These are phyloP conservation scores for Agaricales sp. DNA, from an alignment of 1,284 basidiomycete species.

Conservation along the genomic window DNA sequence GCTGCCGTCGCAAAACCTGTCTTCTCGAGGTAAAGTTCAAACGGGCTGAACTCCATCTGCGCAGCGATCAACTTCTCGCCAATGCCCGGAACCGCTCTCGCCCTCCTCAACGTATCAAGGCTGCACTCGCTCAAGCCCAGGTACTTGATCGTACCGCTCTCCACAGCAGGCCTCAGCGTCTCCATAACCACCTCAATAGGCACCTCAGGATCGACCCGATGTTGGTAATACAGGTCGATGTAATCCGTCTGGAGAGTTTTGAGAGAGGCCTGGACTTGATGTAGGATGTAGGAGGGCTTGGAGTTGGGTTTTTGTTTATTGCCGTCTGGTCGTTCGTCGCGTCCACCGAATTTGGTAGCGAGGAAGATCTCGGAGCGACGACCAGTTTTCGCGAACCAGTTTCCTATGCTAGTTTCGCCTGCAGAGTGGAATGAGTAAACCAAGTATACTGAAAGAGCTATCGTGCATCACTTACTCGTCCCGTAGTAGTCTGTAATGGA, in stretches of 20 bases:
- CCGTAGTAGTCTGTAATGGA: too few species aligned
- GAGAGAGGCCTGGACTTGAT: conserved; percentile 14
- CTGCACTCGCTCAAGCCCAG: conserved; percentile 38
- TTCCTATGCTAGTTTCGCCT: not conserved
- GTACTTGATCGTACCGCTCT: conserved; percentile 31
- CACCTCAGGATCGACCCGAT: conserved; percentile 18
- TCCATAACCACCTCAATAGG: conserved; percentile 24
- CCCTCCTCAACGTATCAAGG: conserved; percentile 35
- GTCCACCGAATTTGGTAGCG: conserved; percentile 15
- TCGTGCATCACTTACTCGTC: too few species aligned
- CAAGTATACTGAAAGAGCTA: too few species aligned
- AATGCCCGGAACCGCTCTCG: conserved; percentile 24
- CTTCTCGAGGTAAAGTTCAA: conserved; percentile 25
- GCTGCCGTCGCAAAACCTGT: conserved; percentile 12
- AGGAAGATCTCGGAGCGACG: conserved; percentile 18
- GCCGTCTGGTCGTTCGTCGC: not conserved
- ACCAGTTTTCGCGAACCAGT: conserved; percentile 10
- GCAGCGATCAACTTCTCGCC: conserved; percentile 28
- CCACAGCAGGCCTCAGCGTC: conserved; percentile 20
- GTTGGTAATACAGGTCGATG: conserved; percentile 22
- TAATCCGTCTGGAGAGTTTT: conserved; percentile 15
- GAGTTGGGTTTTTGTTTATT: not conserved
- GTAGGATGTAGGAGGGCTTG: conserved; percentile 13
- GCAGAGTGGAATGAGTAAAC: too few species aligned
- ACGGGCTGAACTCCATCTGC: conserved; percentile 41